Percentiles rank a stretch among this genome's conserved stretches.
Conservation (phyloP, 768 basidiomycete species). For the Termitomyces sp. region DNA sequence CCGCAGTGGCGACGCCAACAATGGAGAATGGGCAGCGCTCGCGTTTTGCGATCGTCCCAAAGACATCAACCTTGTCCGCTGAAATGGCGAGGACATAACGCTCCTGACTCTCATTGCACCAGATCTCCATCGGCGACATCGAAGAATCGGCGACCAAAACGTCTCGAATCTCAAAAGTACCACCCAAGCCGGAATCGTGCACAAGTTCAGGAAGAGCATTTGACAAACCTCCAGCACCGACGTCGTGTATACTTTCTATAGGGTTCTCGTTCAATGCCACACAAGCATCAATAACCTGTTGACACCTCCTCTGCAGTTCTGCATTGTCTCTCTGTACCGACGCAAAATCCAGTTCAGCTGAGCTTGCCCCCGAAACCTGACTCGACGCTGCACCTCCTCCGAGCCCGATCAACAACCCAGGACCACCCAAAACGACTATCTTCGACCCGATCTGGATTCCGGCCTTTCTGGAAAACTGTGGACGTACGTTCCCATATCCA, state of each 20-base stretch:
- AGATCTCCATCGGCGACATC: conserved; percentile 99
- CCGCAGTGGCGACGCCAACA: conserved; percentile 81
- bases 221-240: conserved; percentile 94
- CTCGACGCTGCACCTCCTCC: conserved; percentile 97
- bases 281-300: conserved; percentile 96
- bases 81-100: conserved; percentile 92
- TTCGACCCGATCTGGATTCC: conserved; percentile 77
- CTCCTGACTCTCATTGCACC: conserved; percentile 99
- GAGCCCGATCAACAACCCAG: conserved; percentile 92
- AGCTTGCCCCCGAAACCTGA: conserved; percentile 84
- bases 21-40: conserved; percentile 93
- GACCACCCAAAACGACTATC: conserved; percentile 90
- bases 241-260: conserved; percentile 96
- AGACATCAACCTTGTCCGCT: conserved; percentile 51
- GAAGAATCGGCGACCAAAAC: conserved; percentile 86
- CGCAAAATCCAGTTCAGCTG: conserved; percentile 93
- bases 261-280: conserved; percentile 61
- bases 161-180: conserved; percentile 88
- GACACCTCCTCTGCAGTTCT: conserved; percentile 96
- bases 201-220: conserved; percentile 97
- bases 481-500: conserved; percentile 90
- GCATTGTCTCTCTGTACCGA: conserved; percentile 98
- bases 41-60: conserved; percentile 73
- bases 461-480: conserved; percentile 74
- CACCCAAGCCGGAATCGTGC: conserved; percentile 92